Evolutionary conservation across 2,329 filamentous ascomycete species (phyloP), one percentile per base, ranked within the genome.

Genomic region (Lecanicillium sp.): DNA sequence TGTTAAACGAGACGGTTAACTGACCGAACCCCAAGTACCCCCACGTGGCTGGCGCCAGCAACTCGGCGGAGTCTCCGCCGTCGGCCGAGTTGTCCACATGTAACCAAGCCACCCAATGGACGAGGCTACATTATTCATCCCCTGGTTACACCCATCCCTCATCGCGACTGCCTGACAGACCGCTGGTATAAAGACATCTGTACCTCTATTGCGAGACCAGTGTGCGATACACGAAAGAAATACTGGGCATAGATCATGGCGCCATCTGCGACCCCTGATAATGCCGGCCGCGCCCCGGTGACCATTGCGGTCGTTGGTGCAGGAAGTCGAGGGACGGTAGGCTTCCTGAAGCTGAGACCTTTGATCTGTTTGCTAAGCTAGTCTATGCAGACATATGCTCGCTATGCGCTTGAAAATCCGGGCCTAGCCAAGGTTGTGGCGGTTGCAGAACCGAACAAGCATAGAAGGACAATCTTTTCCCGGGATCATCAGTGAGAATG

Each of bases 301-400:
- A 43, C 43, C 9, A 43, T 45, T 30, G 43, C 37, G 5, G 41
- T 45, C 8, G 41, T 45, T 4, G 43, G 43, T 29, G 43, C 43
- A 4, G 43, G 43, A 17, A 43, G 41, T 29, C 41, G 43, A 31
- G 43, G 43, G 11, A 37, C 38, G 18, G 41, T 43, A 33, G 20
- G 43, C 28, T 31, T 35, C 4, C 15, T 33, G 19, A 17, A 29
- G 19, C 35, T 19, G 27, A 4, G 11, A 8, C 17, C 25, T 31
- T 5, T 38, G 19, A n/a, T 25, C 17, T 11, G 17, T 8, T n/a
- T 6, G 29, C 20, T 29, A 16, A 14, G 18, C 29, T 7, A 40
- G 14, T 13, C 3, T 13, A 9, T 30, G 6, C 13, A 45, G 43
- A 45, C 43, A 15, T 45, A 45, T 38, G 41, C 43, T 11, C 22